Conservation (phyloP, 1,139 yeast species). For the Debaryomyces sp. region DNA sequence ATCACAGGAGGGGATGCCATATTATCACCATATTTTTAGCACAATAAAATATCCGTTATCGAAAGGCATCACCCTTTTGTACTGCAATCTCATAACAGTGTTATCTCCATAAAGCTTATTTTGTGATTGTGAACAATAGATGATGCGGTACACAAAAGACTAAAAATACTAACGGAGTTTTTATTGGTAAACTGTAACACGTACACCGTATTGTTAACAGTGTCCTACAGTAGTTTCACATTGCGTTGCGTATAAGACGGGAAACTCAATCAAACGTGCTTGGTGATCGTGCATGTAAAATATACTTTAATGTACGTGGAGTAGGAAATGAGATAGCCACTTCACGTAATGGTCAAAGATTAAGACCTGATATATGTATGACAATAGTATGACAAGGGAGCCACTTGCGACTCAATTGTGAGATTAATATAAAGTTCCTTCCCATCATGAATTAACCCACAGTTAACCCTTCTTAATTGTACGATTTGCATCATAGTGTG, state of each 20-base stretch:
- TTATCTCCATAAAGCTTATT: not conserved
- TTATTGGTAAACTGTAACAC: not conserved
- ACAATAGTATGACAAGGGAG: not conserved
- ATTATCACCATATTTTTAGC: not conserved
- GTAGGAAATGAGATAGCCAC: not conserved
- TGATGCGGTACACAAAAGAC: not conserved
- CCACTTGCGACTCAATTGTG: not conserved
- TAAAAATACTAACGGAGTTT: not conserved
- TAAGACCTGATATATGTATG: not conserved
- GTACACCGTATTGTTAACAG: not conserved
- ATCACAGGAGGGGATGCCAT: not conserved
- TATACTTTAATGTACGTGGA: not conserved
- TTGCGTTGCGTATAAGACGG: not conserved
- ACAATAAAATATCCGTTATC: not conserved
- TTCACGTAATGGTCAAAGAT: not conserved
- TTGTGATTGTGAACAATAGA: not conserved
- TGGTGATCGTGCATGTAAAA: not conserved
- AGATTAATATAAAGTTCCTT: not conserved
- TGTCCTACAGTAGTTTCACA: not conserved
- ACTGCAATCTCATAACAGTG: not conserved
- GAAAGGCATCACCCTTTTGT: not conserved
- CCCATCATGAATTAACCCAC: not conserved
- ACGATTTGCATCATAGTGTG: not conserved
- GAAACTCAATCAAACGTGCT: not conserved
- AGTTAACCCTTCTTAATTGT: constrained; percentile 1